A percentile compares a stretch with the other conserved stretches of the same genome.
phyloP scores from a whole-genome alignment of 306 rosid genomes.

The Cotoneaster glaucophyllus region DNA sequence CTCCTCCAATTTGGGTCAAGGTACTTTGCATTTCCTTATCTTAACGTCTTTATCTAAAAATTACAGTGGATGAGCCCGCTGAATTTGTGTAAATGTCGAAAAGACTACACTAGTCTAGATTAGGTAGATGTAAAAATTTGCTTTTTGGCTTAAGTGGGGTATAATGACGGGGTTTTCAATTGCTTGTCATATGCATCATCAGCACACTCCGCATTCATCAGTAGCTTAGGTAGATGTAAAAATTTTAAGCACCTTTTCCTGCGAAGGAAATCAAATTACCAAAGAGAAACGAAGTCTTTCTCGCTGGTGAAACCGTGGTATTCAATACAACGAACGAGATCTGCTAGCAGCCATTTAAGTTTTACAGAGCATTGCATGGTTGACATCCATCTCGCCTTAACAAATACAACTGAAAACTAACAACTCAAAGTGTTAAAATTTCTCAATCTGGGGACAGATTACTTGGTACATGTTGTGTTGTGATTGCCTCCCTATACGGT shows the following conservation, averaged over 20 bases:
- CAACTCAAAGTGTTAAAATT: not conserved
- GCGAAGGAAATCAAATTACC: not conserved
- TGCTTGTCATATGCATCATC: not conserved
- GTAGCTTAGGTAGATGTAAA: not conserved
- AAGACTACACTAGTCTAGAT: not conserved
- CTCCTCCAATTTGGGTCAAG: slow-evolving; percentile 63
- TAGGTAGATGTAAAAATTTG: too few species aligned
- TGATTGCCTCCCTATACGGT: not conserved
- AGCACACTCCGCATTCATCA: not conserved
- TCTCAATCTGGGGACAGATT: not conserved
- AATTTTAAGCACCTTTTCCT: not conserved
- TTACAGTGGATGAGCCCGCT: not conserved
- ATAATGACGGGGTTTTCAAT: too few species aligned
- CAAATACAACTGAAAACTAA: not conserved
- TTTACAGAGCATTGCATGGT: not conserved
- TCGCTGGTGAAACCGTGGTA: not conserved
- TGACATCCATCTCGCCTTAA: not conserved
- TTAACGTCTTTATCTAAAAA: not conserved
- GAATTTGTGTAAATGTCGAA: not conserved
- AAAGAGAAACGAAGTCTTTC: not conserved
- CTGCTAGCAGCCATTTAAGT: not conserved
- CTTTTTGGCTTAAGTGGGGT: not conserved
- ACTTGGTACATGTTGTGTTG: not conserved
- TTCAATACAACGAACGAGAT: not conserved
- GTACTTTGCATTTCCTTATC: slow-evolving; percentile 14